phyloP scores from a whole-genome alignment of 129 eudicot species.

The Dittrichia graveolens region DNA sequence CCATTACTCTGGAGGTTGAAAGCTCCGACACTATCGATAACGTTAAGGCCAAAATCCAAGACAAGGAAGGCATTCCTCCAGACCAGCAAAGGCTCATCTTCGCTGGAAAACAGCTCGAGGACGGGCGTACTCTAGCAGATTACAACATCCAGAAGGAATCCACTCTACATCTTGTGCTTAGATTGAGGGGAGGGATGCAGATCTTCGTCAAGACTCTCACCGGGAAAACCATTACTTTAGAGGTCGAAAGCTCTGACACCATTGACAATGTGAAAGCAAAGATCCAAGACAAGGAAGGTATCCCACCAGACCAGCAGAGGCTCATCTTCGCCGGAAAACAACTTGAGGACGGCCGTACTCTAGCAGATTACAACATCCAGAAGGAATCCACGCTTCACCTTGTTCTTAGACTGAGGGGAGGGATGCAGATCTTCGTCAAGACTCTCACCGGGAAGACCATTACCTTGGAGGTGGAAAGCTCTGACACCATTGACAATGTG shows the following conservation, averaged over 20 bases:
- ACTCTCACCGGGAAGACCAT: constrained; percentile 46
- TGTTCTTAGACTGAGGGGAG: not conserved
- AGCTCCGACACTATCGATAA: not conserved
- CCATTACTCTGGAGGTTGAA: not conserved
- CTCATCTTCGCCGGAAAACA: constrained; percentile 8
- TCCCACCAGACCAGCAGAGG: constrained; percentile 10
- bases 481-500: constrained; percentile 42
- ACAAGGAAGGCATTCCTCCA: not conserved
- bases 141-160: constrained; percentile 11
- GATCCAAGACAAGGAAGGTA: not conserved
- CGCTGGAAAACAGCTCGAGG: constrained; percentile 3
- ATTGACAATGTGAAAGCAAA: not conserved
- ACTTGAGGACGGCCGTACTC: not conserved
- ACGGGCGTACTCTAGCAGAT: not conserved
- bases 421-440: constrained; percentile 43
- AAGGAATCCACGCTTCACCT: not conserved
- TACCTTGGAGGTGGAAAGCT: constrained; percentile 38
- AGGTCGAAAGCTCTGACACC: not conserved
- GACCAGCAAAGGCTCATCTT: constrained; percentile 13
- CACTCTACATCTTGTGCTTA: not conserved
- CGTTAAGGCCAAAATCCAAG: constrained; percentile 4
- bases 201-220: not conserved
- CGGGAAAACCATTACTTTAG: not conserved
- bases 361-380: constrained; percentile 1
- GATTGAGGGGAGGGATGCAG: not conserved